Evolutionary conservation across 805 yeast genomes (phyloP).

Genomic region (Lachancea lanzarotensis): DNA sequence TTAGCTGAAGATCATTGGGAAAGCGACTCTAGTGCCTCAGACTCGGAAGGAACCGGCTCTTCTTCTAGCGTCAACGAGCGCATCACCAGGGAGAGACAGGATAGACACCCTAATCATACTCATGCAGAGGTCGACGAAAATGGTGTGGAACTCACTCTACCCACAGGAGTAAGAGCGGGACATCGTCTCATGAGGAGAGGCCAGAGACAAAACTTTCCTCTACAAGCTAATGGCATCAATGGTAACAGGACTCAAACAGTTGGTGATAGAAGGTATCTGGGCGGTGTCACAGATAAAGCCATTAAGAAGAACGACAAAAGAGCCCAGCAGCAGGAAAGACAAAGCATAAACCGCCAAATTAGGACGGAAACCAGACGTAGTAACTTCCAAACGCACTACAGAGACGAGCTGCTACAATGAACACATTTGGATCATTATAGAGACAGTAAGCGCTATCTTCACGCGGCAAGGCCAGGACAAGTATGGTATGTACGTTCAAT

Average conservation of each 20-base stretch:
- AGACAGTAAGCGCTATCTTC: neutral
- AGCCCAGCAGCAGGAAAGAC: conserved; percentile 39
- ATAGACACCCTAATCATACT: conserved; percentile 31
- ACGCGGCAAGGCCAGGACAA: neutral
- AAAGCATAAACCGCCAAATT: conserved; percentile 36
- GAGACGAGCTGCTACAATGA: conserved; percentile 56
- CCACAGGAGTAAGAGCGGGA: conserved; percentile 73
- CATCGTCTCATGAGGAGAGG: conserved; percentile 71
- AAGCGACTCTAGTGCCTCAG: neutral
- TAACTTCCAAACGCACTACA: conserved; percentile 79
- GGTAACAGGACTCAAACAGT: conserved; percentile 71
- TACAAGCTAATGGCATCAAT: conserved; percentile 43
- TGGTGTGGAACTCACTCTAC: conserved; percentile 63
- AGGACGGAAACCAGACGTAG: conserved; percentile 57
- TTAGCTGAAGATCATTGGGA: conserved; percentile 38
- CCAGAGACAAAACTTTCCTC: conserved; percentile 57
- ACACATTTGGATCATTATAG: too few species aligned
- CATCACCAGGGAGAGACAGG: conserved; percentile 1
- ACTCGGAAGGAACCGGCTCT: conserved; percentile 11
- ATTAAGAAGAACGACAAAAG: conserved; percentile 44
- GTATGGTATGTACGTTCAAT: neutral
- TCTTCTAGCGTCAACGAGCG: neutral
- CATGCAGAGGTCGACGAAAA: conserved; percentile 41
- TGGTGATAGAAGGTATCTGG: conserved; percentile 58
- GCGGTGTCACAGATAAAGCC: conserved; percentile 57